Base-by-base conservation (phyloP, 2,329 filamentous ascomycete species). In the Phaeosphaeria sp. region DNA sequence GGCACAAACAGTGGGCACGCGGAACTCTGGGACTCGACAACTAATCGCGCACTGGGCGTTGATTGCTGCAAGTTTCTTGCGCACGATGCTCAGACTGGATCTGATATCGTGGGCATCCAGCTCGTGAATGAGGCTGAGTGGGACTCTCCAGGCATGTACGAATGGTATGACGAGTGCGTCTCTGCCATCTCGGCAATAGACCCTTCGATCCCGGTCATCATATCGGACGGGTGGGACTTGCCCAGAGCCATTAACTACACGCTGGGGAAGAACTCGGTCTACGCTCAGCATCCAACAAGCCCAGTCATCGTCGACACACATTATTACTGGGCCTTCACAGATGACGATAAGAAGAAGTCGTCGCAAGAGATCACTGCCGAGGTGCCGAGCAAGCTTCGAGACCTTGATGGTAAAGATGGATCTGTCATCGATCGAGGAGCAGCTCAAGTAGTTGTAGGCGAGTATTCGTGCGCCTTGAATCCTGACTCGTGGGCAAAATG, bases 181-280 rank as follows among this genome's bases (percentile, higher is more conserved):
- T 67, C 69, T 11, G 79, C 80, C 18, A 74, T 86, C 22, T 78
- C 76, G 2, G 68, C 68, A 6, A 78, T 87, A 46, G 83, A 87
- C 66, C 49, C 75, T 2, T 78, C 69, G 2, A 75, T 88, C 47
- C 85, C 85, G 0, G 72, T 88, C 18, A 84, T 87, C 63, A 81
- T 88, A 59, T 85, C 82, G 6, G 86, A 88, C 65, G 85, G 77
- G 1, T 87, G 85, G 84, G 79, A 87, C 65, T 70, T 87, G 15
- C 60, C 65, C 0, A 73, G 75, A 22, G 80, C 80, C 2, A 60
- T 84, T 22, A 68, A 76, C 8, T 87, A 84, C 77, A 74, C 70
- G 2, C 72, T 77, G 21, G 67, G 66, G 8, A 81, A 80, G 61
- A 82, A 81, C 57, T 64, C 73, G 8, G 67, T 68, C 21, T 62